A percentile compares a stretch with the other conserved stretches of the same genome.
These are phyloP conservation scores for Domatiomyces catenatus DNA, from an alignment of 2,329 filamentous ascomycete genomes.

Conservation along the genomic window DNA sequence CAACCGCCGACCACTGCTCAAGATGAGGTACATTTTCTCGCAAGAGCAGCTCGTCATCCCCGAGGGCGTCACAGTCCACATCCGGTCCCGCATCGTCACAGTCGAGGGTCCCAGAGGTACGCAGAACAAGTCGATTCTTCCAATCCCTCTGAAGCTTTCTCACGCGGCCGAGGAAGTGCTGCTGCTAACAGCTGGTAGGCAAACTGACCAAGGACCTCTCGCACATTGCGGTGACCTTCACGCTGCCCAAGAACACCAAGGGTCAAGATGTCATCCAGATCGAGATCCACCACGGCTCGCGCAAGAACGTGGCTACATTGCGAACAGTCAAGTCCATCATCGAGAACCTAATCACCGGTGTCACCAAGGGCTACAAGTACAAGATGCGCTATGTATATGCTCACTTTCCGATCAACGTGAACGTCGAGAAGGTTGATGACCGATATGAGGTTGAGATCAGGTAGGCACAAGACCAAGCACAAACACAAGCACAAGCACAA, in stretches of 20 bases:
- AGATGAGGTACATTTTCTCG: constrained; percentile 99
- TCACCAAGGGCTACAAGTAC: constrained; percentile 99
- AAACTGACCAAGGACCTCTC: constrained; percentile 95
- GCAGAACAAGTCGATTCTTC: constrained; percentile 13
- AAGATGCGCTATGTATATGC: constrained; percentile 99
- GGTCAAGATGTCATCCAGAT: constrained; percentile 58
- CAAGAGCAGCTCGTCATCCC: constrained; percentile 90
- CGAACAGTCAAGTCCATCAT: constrained; percentile 96
- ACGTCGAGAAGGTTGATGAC: constrained; percentile 92
- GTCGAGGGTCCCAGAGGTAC: constrained; percentile 91
- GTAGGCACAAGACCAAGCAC: constrained; percentile 36
- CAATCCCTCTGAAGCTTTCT: constrained; percentile 10
- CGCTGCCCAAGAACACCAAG: constrained; percentile 53
- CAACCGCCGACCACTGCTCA: constrained; percentile 28
- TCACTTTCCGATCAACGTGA: constrained; percentile 99
- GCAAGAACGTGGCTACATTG: constrained; percentile 96
- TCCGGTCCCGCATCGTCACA: constrained; percentile 92
- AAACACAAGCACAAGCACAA: neutral
- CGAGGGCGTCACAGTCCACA: constrained; percentile 93
- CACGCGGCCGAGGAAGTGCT: constrained; percentile 1
- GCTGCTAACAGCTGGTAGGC: constrained; percentile 38
- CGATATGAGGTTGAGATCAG: constrained; percentile 91
- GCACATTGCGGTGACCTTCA: constrained; percentile 94
- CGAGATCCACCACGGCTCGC: constrained; percentile 94
- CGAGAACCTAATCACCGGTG: constrained; percentile 96